Conservation (phyloP, 2,329 filamentous ascomycete species). For the Nemania diffusa region DNA sequence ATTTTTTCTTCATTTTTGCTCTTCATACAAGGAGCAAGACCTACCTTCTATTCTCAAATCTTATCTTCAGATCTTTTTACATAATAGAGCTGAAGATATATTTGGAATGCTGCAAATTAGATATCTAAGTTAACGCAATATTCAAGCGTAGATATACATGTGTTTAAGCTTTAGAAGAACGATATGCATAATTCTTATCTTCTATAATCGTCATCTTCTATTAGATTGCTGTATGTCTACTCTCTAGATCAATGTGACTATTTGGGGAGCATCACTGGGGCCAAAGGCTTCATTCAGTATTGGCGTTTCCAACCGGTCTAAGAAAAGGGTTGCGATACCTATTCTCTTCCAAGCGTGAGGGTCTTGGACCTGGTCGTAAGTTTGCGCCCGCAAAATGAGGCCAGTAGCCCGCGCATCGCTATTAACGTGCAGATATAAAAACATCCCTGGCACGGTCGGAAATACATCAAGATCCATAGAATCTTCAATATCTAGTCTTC, state of each 20-base stretch:
- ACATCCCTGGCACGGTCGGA: neutral
- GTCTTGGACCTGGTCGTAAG: neutral
- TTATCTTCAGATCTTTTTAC: too few species aligned
- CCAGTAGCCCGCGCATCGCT: conserved; percentile 29
- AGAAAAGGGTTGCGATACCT: conserved; percentile 34
- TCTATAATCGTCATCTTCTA: neutral
- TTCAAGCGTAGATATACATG: too few species aligned
- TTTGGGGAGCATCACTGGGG: conserved; percentile 3
- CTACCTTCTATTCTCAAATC: too few species aligned
- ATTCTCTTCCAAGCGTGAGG: conserved; percentile 26
- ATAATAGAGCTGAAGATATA: too few species aligned
- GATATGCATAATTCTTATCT: too few species aligned
- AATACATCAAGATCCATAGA: neutral
- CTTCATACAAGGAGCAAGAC: neutral
- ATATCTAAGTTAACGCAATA: too few species aligned
- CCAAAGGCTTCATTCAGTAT: conserved; percentile 24
- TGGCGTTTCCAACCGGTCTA: conserved; percentile 28
- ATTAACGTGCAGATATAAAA: conserved; percentile 33
- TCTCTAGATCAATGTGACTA: conserved; percentile 12
- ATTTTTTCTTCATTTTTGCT: conserved; percentile 21
- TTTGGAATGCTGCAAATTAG: too few species aligned
- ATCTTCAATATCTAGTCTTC: conserved; percentile 24
- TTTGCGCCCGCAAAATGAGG: conserved; percentile 17
- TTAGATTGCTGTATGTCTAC: neutral
- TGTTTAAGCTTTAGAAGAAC: too few species aligned